A percentile compares a stretch with the other conserved stretches of the same genome.
Evolutionary conservation across 2,329 filamentous ascomycete genomes (phyloP).

Genomic region (Pseudogymnoascus sp.): DNA sequence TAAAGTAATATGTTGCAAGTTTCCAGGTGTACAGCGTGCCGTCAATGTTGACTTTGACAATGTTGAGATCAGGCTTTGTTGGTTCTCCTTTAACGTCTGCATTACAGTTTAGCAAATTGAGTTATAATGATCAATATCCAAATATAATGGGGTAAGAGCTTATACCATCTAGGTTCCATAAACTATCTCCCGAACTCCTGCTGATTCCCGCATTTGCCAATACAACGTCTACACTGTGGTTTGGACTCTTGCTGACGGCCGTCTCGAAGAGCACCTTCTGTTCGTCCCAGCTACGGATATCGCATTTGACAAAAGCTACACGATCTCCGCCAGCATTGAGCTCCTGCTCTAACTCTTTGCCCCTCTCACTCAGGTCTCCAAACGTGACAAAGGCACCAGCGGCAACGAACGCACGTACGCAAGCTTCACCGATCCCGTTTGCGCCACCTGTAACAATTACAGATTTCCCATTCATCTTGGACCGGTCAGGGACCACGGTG

Average conservation of each 20-base stretch:
- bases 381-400: constrained; percentile 37
- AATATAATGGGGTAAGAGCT: not conserved
- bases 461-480: constrained; percentile 35
- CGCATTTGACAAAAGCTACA: constrained; percentile 33
- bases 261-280: constrained; percentile 36
- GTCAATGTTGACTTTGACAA: constrained; percentile 35
- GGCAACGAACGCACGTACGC: constrained; percentile 25
- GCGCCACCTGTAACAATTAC: constrained; percentile 42
- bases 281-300: constrained; percentile 37
- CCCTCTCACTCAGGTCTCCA: constrained; percentile 31
- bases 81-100: constrained; percentile 13
- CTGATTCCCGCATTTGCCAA: constrained; percentile 42
- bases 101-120: not conserved
- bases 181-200: constrained; percentile 27
- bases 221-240: constrained; percentile 37
- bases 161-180: constrained; percentile 34
- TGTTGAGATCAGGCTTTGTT: constrained; percentile 35
- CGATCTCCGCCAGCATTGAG: constrained; percentile 21
- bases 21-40: constrained; percentile 40
- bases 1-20: constrained; percentile 40
- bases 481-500: constrained; percentile 30
- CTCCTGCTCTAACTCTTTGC: constrained; percentile 22
- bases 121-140: not conserved
- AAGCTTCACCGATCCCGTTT: constrained; percentile 29
- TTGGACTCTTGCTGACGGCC: constrained; percentile 31